Conservation (phyloP, 2,329 filamentous ascomycete genomes). For the Harringtonia aguacate region DNA sequence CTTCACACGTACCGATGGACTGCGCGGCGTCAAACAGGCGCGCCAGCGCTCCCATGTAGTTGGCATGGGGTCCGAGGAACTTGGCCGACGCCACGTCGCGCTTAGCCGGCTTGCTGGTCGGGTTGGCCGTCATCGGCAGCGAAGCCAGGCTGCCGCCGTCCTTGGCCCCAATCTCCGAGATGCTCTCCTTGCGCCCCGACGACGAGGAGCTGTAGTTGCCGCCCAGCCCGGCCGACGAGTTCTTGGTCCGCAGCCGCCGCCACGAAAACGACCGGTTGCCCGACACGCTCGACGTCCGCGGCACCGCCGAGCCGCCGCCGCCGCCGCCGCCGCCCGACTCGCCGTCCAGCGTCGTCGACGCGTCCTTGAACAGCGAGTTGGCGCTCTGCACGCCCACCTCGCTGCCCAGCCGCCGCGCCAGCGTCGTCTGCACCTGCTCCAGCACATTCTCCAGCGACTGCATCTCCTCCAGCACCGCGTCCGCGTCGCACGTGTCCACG, state of each 20-base stretch:
- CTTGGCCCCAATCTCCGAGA: constrained; percentile 28
- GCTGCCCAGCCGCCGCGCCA: constrained; percentile 79
- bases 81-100: constrained; percentile 57
- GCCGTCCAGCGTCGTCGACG: constrained; percentile 37
- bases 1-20: constrained; percentile 81
- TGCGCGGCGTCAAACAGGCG: constrained; percentile 89
- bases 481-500: constrained; percentile 83
- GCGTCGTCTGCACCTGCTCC: constrained; percentile 67
- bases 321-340: constrained; percentile 20
- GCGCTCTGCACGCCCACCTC: constrained; percentile 80
- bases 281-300: constrained; percentile 50
- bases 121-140: constrained; percentile 63
- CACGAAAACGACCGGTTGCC: constrained; percentile 79
- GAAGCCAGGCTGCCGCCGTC: constrained; percentile 42
- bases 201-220: constrained; percentile 36
- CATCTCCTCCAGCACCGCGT: constrained; percentile 89
- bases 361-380: constrained; percentile 65
- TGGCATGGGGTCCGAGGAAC: constrained; percentile 74
- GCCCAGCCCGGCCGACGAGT: constrained; percentile 54
- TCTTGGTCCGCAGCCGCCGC: constrained; percentile 84
- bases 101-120: constrained; percentile 58
- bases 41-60: constrained; percentile 86
- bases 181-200: constrained; percentile 30
- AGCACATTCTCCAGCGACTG: constrained; percentile 76
- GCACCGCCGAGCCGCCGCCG: no score